Base-by-base conservation (phyloP, 2,329 filamentous ascomycete genomes). In the Pseudocercospora fuligena region DNA sequence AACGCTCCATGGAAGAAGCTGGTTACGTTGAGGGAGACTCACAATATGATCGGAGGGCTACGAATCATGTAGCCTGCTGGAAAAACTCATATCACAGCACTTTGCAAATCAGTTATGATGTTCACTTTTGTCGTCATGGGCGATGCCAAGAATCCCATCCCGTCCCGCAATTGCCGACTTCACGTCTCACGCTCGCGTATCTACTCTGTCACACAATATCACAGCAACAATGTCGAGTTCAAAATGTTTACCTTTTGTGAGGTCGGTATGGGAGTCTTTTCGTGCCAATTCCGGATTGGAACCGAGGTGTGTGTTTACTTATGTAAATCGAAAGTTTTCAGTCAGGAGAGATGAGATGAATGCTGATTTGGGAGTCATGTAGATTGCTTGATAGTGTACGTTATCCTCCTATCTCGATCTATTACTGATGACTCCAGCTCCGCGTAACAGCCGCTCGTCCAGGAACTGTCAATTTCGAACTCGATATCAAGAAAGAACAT, bases 281-380 rank as follows among this genome's bases (percentile, higher is more conserved):
- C 88, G 92, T 82, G 87, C 87, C 71, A 91, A 92, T 70, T 97
- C 93, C 5, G 94, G 94, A 6, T 82, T 98, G 21, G 94, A 97
- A 79, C 93, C 93, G 78, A 91, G 92, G 94, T 97, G n/a, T n/a
- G n/a, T n/a, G n/a, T n/a, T n/a, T n/a, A n/a, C n/a, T n/a, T n/a
- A n/a, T n/a, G n/a, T n/a, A n/a, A n/a, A n/a, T n/a, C n/a, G n/a
- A n/a, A n/a, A n/a, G n/a, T n/a, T n/a, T n/a, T n/a, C n/a, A n/a
- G n/a, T n/a, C n/a, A n/a, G n/a, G n/a, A n/a, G n/a, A n/a, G n/a
- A n/a, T n/a, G n/a, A n/a, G n/a, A n/a, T n/a, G n/a, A n/a, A n/a
- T n/a, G n/a, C n/a, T n/a, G n/a, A n/a, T n/a, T n/a, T n/a, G n/a
- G n/a, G n/a, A n/a, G n/a, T n/a, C n/a, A n/a, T 25, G n/a, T 58